Base-by-base conservation (phyloP, 1,139 yeast species). In the Geotrichum carabidarum region DNA sequence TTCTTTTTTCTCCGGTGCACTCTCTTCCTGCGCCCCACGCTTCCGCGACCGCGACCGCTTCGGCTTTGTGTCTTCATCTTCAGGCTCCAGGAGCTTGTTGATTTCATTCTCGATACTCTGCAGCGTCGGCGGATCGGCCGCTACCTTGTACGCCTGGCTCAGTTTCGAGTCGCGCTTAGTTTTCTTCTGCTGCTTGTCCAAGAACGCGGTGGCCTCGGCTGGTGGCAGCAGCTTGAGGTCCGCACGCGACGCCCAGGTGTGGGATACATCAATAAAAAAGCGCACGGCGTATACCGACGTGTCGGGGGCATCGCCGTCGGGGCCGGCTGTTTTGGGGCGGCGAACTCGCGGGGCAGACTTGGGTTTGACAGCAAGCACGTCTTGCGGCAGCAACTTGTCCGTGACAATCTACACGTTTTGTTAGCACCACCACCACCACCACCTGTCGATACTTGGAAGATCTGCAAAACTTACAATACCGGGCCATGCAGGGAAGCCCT, bases 401-500 rank as follows among this genome's bases (percentile, higher is more conserved):
- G 56, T 41, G 15, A 61, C 51, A 45, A 53, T 46, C 53, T 53
- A 36, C 17, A 32, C n/a, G n/a, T 22, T 11, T 35, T 8, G 51
- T 38, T 37, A 31, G 44, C 6, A n/a, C n/a, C n/a, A n/a, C n/a
- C n/a, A n/a, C n/a, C n/a, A n/a, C n/a, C n/a, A n/a, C 17, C 27
- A 35, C 30, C 27, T 17, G 3, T 17, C 17, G n/a, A n/a, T n/a
- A n/a, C n/a, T n/a, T n/a, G n/a, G n/a, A n/a, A n/a, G n/a, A 22
- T 22, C 27, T 15, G 14, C 9, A 31, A 22, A 27, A 56, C 59
- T 44, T 50, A 66, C 68, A 61, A 73, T 65, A 2, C 68, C 74
- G 15, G 76, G 76, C 76, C 76, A 73, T 12, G 74, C 67, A 1
- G 75, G 70, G 52, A 62, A 70, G 8, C 74, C 74, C 50, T 65